Evolutionary conservation across 2,329 filamentous ascomycete genomes (phyloP), one percentile per base, ranked within the genome.

Genomic region (Colletotrichum sp.): DNA sequence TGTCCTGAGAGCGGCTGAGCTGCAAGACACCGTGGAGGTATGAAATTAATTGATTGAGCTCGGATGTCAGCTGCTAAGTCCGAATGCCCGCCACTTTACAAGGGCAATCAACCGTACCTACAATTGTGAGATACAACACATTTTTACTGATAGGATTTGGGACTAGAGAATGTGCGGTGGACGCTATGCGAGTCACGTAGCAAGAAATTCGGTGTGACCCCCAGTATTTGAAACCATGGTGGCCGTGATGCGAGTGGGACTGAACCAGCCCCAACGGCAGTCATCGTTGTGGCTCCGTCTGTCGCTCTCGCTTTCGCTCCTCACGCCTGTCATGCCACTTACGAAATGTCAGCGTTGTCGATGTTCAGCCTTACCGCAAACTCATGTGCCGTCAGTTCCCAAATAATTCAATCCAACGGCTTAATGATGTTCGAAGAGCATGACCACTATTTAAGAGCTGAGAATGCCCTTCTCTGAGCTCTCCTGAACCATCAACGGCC

Each of bases 171-270:
- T 21, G n/a, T 21, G 44, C 44, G 6, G 10, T 52, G 44, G 44
- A 13, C n/a, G n/a, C n/a, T 21, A 52, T 52, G n/a, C 44, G 44
- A 52, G 44, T 52, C 44, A 21, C n/a, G 44, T 21, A 52, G n/a
- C 44, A 52, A 52, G 44, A 52, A 21, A 13, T 79, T 26, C 81
- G 79, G n/a, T 81, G 80, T 1, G 79, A 82, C 71, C 49, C 44
- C 44, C 44, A 21, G n/a, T 52, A 52, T 52, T 52, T 52, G 44
- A 52, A 21, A 52, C 44, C 44, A 52, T 52, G n/a, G 44, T 52
- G 44, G 44, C 44, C 44, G 10, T 52, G n/a, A 52, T 13, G 44
- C 16, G n/a, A 21, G 44, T 52, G 44, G 44, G 44, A 52, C 44
- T 52, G 36, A 13, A 52, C n/a, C n/a, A 52, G 44, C 44, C 44